Evolutionary conservation across 805 yeast genomes (phyloP), one percentile per base, ranked within the genome.

Genomic region (Teunomyces tritomae): DNA sequence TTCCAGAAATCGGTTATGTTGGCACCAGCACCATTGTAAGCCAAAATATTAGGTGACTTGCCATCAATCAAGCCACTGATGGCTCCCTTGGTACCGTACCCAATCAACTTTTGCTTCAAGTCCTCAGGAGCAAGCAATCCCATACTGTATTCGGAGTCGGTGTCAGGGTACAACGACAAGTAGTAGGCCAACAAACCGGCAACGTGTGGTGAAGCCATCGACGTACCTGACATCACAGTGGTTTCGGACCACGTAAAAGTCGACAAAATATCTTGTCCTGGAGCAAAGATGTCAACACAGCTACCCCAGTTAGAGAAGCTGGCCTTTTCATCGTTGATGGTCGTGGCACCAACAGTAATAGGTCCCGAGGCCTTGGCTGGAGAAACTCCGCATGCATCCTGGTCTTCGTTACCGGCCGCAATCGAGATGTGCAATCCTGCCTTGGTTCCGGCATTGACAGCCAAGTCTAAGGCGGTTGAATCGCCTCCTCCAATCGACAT

Each of bases 151-250:
- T 80, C 82, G 44, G 90, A 84, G 43, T 76, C 80, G 10, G 82
- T 66, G 39, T 79, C 85, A 56, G 96, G 96, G 71, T 87, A 89
- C 68, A 90, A 79, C 5, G 96, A 85, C 64, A 91, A 74, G 73
- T 82, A 92, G 78, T 92, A 92, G 7, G 96, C 80, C 62, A 90
- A 82, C 66, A 92, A 77, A 58, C 99, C 99, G 50, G 90, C 85
- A 57, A 91, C 91, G 63, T 90, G 97, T 40, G 99, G 98, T 33
- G 97, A 87, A 17, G 98, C 97, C 99, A 92, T 92, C 11, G 98
- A 92, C 8, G 97, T 92, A 71, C 99, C 99, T 33, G 96, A 87
- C 65, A 87, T 76, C 34, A 88, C 81, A 39, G 94, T 90, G 56
- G 92, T 85, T 37, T 78, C 76, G 3, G 89, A 83, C 39, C 95